These are phyloP conservation scores for Globisporangium spinosum DNA, from an alignment of 352 stramenopile species.

Conservation along the genomic window DNA sequence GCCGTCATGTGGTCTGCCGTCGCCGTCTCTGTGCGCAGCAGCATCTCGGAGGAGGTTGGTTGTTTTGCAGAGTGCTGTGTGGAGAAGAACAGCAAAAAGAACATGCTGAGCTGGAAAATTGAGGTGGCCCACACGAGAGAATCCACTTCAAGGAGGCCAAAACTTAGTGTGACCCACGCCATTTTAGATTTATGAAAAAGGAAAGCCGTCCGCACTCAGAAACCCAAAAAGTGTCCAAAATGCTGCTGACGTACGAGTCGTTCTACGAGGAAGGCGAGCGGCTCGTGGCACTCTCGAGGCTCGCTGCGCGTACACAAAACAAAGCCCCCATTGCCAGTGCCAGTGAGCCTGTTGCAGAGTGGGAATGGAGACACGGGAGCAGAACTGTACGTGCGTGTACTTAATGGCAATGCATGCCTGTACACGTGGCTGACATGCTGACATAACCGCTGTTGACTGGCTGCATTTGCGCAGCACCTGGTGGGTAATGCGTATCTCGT, in stretches of 20 bases:
- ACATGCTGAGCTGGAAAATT: background rate
- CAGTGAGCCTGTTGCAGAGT: constrained; percentile 24
- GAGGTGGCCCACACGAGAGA: constrained; percentile 7
- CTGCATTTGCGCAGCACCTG: constrained; percentile 36
- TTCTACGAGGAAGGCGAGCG: constrained; percentile 47
- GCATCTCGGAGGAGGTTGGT: constrained; percentile 12
- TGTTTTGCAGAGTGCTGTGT: background rate
- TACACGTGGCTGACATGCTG: too few relatives aligned
- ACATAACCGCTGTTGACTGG: background rate
- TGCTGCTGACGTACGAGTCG: constrained; percentile 44
- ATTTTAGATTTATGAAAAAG: background rate
- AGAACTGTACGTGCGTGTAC: constrained; percentile 28
- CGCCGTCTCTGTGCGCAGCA: constrained; percentile 13
- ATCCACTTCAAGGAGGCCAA: constrained; percentile 3
- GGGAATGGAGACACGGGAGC: constrained; percentile 59
- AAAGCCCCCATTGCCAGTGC: background rate
- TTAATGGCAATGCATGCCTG: background rate
- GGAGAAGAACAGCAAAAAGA: constrained; percentile 5
- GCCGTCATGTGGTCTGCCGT: background rate
- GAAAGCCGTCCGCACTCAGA: background rate
- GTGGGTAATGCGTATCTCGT: constrained; percentile 64
- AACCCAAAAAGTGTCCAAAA: constrained; percentile 1
- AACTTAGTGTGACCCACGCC: constrained; percentile 1
- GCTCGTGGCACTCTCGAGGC: constrained; percentile 40
- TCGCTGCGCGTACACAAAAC: constrained; percentile 17